phyloP scores from a whole-genome alignment of 2,329 filamentous ascomycete genomes.

The Harringtonia aguacate region DNA sequence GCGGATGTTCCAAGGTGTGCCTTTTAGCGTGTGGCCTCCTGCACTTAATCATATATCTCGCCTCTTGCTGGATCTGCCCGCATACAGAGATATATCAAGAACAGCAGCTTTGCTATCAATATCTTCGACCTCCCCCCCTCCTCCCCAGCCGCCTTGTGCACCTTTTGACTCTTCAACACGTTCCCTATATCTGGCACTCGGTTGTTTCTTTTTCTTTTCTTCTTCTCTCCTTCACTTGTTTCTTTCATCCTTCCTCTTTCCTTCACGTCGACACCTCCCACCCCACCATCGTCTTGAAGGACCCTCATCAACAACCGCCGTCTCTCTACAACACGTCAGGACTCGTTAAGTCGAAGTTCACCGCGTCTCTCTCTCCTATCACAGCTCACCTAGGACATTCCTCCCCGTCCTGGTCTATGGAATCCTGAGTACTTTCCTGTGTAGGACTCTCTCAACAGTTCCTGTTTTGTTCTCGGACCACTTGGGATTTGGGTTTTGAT shows the following conservation, averaged over 20 bases:
- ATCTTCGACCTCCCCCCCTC: slow-evolving; percentile 8
- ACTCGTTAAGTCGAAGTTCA: slow-evolving; percentile 12
- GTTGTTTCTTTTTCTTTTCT: slow-evolving; percentile 6
- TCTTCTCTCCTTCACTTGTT: slow-evolving; percentile 1
- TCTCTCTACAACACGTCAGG: background rate
- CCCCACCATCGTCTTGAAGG: background rate
- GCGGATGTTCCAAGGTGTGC: too few species aligned
- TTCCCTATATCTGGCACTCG: slow-evolving; percentile 1
- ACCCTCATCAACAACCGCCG: too few species aligned
- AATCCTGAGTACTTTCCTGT: too few species aligned
- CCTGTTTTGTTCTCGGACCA: too few species aligned
- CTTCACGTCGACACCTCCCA: slow-evolving; percentile 4
- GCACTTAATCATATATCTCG: too few species aligned
- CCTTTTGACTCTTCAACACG: slow-evolving; percentile 1
- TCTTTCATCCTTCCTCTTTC: background rate
- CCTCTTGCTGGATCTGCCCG: too few species aligned
- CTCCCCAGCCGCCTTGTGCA: background rate
- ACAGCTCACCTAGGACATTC: too few species aligned
- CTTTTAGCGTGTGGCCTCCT: background rate
- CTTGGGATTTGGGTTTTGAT: too few species aligned
- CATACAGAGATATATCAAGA: too few species aligned
- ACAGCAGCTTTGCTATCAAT: slow-evolving; percentile 6
- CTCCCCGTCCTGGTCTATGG: too few species aligned
- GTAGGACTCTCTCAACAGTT: too few species aligned
- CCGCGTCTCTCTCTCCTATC: background rate